Evolutionary conservation across 208 protist genomes (phyloP).

Genomic region (Trypanosoma lewisi): DNA sequence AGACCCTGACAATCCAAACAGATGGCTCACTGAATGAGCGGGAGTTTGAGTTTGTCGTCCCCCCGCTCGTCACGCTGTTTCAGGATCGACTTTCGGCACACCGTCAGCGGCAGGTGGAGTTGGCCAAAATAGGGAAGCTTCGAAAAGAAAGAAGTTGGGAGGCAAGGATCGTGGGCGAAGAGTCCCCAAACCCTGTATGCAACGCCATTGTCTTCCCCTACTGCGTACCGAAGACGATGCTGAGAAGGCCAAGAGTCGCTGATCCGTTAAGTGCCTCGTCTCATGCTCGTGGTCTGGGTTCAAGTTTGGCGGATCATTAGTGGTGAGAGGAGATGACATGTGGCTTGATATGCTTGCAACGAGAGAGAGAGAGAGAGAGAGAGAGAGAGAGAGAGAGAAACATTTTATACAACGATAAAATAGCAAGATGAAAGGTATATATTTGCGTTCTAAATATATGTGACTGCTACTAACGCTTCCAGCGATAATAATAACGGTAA

Average conservation of each 20-base stretch:
- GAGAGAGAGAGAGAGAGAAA: background rate
- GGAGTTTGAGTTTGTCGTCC: slow-evolving; percentile 88
- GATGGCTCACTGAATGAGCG: slow-evolving; percentile 86
- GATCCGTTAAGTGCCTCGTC: slow-evolving; percentile 66
- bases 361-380: background rate
- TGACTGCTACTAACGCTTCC: too few relatives aligned
- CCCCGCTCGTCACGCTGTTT: slow-evolving; percentile 78
- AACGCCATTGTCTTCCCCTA: slow-evolving; percentile 85
- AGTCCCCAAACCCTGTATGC: slow-evolving; percentile 69
- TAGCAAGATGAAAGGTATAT: too few relatives aligned
- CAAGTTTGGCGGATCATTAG: slow-evolving; percentile 10
- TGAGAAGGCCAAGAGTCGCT: slow-evolving; percentile 43
- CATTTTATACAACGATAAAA: too few relatives aligned
- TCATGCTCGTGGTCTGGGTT: background rate
- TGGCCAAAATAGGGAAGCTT: slow-evolving; percentile 84
- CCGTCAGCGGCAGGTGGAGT: slow-evolving; percentile 75
- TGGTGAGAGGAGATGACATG: background rate
- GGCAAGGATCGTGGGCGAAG: slow-evolving; percentile 34
- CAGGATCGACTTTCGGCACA: slow-evolving; percentile 79
- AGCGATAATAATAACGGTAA: too few relatives aligned
- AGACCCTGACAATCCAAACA: slow-evolving; percentile 79
- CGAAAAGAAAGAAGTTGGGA: slow-evolving; percentile 70
- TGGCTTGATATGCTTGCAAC: background rate
- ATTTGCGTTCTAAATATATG: too few relatives aligned
- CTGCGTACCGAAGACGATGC: slow-evolving; percentile 79